phyloP scores from a whole-genome alignment of 169 alveolate genomes.

The Babesia caballi region DNA sequence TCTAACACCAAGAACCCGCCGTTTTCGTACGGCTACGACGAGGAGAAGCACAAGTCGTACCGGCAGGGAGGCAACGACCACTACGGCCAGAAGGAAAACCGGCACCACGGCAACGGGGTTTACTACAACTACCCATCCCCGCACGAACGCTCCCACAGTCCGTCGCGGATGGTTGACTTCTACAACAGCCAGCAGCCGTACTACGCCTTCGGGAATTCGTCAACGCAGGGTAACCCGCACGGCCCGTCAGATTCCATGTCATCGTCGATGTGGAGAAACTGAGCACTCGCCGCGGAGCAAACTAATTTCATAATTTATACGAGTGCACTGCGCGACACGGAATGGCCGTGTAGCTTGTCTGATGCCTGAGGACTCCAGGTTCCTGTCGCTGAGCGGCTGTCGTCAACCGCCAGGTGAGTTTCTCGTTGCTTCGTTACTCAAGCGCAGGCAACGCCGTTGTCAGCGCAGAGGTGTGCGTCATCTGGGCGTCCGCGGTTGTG shows the following conservation, averaged over 20 bases:
- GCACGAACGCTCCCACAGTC: slow-evolving; percentile 46
- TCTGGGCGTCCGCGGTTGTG: slow-evolving; percentile 60
- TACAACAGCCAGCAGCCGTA: slow-evolving; percentile 56
- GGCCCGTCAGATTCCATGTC: slow-evolving; percentile 30
- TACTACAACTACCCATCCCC: slow-evolving; percentile 47
- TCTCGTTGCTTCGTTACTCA: neutral
- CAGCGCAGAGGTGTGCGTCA: slow-evolving; percentile 35
- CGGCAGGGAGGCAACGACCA: slow-evolving; percentile 23
- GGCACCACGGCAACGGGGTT: slow-evolving; percentile 25
- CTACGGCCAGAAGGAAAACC: slow-evolving; percentile 12
- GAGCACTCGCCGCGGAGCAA: neutral
- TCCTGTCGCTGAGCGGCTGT: slow-evolving; percentile 17
- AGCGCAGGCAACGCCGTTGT: neutral
- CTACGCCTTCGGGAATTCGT: slow-evolving; percentile 39
- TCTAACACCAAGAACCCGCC: slow-evolving; percentile 33
- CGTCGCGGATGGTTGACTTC: slow-evolving; percentile 62
- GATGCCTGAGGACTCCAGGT: slow-evolving; percentile 21
- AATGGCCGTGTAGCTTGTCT: too few species aligned
- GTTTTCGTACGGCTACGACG: slow-evolving; percentile 18
- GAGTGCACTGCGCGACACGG: neutral
- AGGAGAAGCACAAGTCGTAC: slow-evolving; percentile 19
- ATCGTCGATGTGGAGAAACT: slow-evolving; percentile 66
- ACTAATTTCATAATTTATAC: neutral
- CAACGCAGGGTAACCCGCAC: slow-evolving; percentile 20
- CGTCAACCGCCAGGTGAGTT: slow-evolving; percentile 27